Base-by-base conservation (phyloP, 2,329 filamentous ascomycete genomes). In the Sodiomyces alkalinus region DNA sequence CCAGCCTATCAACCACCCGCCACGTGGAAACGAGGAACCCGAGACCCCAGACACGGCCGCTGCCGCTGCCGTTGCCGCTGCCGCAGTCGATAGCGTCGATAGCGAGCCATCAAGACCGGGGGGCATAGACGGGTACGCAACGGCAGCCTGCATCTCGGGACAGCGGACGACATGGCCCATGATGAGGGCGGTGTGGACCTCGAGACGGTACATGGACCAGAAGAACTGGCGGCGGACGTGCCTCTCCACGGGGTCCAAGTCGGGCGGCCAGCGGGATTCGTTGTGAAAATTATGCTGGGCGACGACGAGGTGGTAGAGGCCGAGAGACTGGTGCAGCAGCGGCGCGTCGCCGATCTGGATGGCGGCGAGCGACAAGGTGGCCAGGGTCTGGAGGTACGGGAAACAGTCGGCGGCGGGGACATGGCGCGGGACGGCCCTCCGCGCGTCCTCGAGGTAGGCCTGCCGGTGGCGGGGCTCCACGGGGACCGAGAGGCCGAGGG, bases 141-240 rank as follows among this genome's bases (percentile, higher is more conserved):
- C 36, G 17, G 33, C 34, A 19, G 33, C 31, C 19, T 38, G 36
- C 19, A 36, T 16, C n/a, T 38, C 36, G 8, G 36, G 36, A 11
- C 36, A 38, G 4, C 36, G 36, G 2, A 38, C 24, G 15, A 32
- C 29, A 4, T 38, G 36, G 3, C 34, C 57, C 56, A 62, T 69
- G 6, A 70, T 61, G 21, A 67, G 57, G 3, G 61, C 56, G 0
- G 59, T 53, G 41, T 62, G 68, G 3, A 72, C 53, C 31, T 72
- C 67, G 2, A 71, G 45, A 7, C 60, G 64, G 39, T 71, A 72
- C 31, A 64, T 66, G 20, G 63, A 64, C 67, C 67, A 72, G 17
- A 38, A 38, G 38, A 60, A 62, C 54, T 61, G 33, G 3, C 27
- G 30, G 5, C 22, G 30, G 7, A 35, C 36, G 9, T 38, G 35